Base-by-base conservation (phyloP, 148 eudicot species). In the Persicaria tinctoria region DNA sequence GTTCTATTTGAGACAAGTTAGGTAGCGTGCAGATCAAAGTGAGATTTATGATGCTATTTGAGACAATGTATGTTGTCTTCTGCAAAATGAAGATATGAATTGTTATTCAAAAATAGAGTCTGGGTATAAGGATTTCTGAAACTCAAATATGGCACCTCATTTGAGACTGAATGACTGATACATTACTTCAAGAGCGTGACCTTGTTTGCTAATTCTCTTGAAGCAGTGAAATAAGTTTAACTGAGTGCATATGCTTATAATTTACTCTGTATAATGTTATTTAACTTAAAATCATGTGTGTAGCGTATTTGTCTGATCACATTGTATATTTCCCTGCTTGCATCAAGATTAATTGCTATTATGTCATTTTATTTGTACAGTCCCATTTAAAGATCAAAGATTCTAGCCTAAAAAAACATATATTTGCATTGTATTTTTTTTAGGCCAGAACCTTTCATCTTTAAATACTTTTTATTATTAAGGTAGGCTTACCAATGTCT, bases 401-500 rank as follows among this genome's bases (percentile, higher is more conserved):
- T 32, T 32, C 41, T 32, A 2, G 41, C 41, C 41, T 1, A 32
- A 32, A 32, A 32, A 32, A 32, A 32, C 41, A 32, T 32, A 32
- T 32, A 32, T 32, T n/a, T 57, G 63, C 63, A 18, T 18, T 8
- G 18, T 7, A n/a, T 18, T 18, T 16, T 57, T 57, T 17, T 18
- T 17, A 7, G 63, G 27, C 20, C 11, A 8, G 63, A 57, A 57
- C 27, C 32, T 20, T 18, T 3, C 63, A 18, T n/a, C 32, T 57
- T 14, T 32, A 32, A 32, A 32, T 32, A 32, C 41, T 32, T 57
- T 18, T 18, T 57, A 18, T n/a, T 57, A 7, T 57, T 20, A 57
- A 57, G 20, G 23, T 66, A 13, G 48, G 47, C 48, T 66, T 66
- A 66, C 70, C n/a, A 41, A 17, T 66, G 70, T 66, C 70, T 66